Conservation (phyloP, 2,329 filamentous ascomycete species). For the Phialophora verrucosa region DNA sequence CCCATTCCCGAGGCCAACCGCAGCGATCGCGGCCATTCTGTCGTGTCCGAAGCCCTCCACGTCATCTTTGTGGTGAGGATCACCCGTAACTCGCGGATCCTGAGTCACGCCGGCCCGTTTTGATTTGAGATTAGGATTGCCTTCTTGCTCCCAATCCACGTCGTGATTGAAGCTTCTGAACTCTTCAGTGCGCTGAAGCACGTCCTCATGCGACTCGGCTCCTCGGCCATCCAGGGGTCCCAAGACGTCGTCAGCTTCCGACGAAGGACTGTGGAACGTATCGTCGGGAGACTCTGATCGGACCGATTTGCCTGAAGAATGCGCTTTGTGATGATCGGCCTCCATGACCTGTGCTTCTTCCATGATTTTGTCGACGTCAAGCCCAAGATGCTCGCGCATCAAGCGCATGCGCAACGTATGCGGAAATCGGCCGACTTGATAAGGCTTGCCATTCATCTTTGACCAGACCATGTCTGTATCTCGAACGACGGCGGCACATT, state of each 20-base stretch:
- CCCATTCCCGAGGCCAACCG: slow-evolving; percentile 65
- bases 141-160: slow-evolving; percentile 65
- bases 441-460: slow-evolving; percentile 87
- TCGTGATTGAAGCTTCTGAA: slow-evolving; percentile 77
- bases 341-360: slow-evolving; percentile 77
- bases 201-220: slow-evolving; percentile 56
- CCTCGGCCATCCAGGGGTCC: slow-evolving; percentile 26
- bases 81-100: slow-evolving; percentile 65
- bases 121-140: slow-evolving; percentile 62
- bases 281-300: slow-evolving; percentile 38
- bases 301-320: slow-evolving; percentile 55
- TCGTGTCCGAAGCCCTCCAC: slow-evolving; percentile 79
- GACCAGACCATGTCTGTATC: slow-evolving; percentile 93
- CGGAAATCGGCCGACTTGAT: slow-evolving; percentile 87
- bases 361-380: slow-evolving; percentile 89
- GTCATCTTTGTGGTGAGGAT: slow-evolving; percentile 71
- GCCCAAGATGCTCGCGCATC: slow-evolving; percentile 95
- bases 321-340: slow-evolving; percentile 59
- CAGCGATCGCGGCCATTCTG: slow-evolving; percentile 70
- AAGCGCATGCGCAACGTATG: slow-evolving; percentile 90
- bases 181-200: slow-evolving; percentile 61
- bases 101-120: slow-evolving; percentile 59
- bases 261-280: slow-evolving; percentile 28
- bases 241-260: slow-evolving; percentile 26
- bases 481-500: slow-evolving; percentile 85